Evolutionary conservation across 768 basidiomycete species (phyloP), one percentile per base, ranked within the genome.

Genomic region (Tulasnella sp.): DNA sequence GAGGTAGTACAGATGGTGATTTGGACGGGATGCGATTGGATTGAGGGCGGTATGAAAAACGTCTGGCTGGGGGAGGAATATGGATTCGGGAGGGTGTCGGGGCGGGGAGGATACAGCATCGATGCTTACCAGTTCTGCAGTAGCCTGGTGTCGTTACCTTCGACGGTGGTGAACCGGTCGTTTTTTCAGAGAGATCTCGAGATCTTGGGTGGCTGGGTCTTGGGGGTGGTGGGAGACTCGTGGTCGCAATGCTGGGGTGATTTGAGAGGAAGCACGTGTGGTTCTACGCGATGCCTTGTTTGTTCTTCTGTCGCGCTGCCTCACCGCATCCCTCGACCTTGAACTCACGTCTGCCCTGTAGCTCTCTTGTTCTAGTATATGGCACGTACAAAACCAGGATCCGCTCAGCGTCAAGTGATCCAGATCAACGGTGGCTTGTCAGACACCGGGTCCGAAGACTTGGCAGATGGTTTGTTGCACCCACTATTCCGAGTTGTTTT

Each of bases 21-120:
- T 77, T 32, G 69, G 46, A 67, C 61, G 61, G 61, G 32, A 67
- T 67, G 44, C 44, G 77, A 32, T 70, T 77, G 77, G 61, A 71
- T 76, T 76, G 46, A 26, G 75, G 46, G 75, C 57, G 39, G 75
- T 76, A 76, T 61, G 75, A 69, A 44, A 69, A 26, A n/a, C 40
- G 75, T 76, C 80, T 1, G 90, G 91, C 80, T 93, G 91, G 18
- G 44, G 85, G 77, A 70, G 77, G 85, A 80, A 71, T 67, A 79
- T 71, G 13, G 80, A 74, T 76, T 39, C 23, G 61, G 61, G 73
- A 32, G 75, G 75, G n/a, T 76, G 75, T 57, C 40, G 75, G 55
- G 55, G 35, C 57, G 75, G 61, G 39, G 75, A 16, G 20, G 61
- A 67, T 67, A 67, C 61, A 67, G 61, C 61, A 67, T 67, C 29